Base-by-base conservation (phyloP, 2,329 filamentous ascomycete genomes). In the Annulohypoxylon truncatum region DNA sequence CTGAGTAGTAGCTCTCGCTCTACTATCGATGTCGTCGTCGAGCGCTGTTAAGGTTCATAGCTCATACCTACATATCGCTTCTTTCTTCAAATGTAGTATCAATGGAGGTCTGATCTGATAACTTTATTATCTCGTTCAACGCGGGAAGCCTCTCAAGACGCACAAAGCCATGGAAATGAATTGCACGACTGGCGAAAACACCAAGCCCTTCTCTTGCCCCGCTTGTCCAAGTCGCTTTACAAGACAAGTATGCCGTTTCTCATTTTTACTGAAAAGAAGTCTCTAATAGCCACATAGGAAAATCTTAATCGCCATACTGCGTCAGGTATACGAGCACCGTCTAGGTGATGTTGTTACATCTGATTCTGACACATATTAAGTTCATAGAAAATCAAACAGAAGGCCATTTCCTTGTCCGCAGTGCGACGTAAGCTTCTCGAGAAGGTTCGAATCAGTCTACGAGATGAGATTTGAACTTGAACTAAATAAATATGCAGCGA, bases 391-490 rank as follows among this genome's bases (percentile, higher is more conserved):
- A 40, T 64, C 61, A 5, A 64, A 64, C 24, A 80, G 0, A 75
- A 69, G 15, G 81, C 81, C 1, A 26, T 64, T 40, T 29, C 61
- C 61, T 13, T 64, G 61, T 24, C 61, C 61, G 15, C 47, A 47
- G n/a, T 64, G 61, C 29, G 61, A 64, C n/a, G 61, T 64, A 24
- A 58, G 53, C 52, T 64, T 64, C 28, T 64, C 61, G 10, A 57
- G 61, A 54, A 64, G 61, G 61, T 64, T n/a, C 18, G 33, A 38
- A 40, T 51, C 29, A 20, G 13, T 20, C 22, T 4, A 8, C 2
- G 12, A 38, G 15, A 40, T 12, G 15, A 13, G 44, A 48, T 22
- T 28, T 51, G 10, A 20, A 28, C 42, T 4, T 38, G 42, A 12
- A 42, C 55, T 59, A 31, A 59, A 20, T 12, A 42, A 5, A 22